Base-by-base conservation (phyloP, 805 yeast genomes). In the Kodamaea sagamina region DNA sequence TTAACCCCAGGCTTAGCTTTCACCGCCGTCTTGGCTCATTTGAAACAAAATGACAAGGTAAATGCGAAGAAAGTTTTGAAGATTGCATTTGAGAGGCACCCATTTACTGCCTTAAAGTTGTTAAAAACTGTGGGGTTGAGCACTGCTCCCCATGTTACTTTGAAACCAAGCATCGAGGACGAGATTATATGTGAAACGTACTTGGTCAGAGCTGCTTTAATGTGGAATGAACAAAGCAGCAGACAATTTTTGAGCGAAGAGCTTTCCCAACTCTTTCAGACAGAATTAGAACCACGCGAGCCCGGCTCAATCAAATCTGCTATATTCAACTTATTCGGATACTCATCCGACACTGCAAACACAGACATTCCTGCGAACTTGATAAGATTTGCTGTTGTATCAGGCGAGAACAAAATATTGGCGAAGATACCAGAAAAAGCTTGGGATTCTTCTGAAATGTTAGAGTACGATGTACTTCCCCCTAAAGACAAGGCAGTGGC, bases 391-490 rank as follows among this genome's bases (percentile, higher is more conserved):
- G 83, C 81, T 2, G 72, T 86, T 24, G 61, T 86, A 32, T 82
- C 89, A 0, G 86, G 85, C 12, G 93, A 85, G 58, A 79, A 79
- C 17, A 74, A 79, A 32, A 74, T 83, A 1, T 80, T 86, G 85
- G 86, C 87, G 1, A 76, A 78, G 50, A 69, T 85, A 17, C 95
- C 95, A 0, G 54, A 71, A 18, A 52, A 62, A 2, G 71, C 84
- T 17, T 86, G 89, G 86, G 73, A 75, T 1, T 58, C 75, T 18
- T 72, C 81, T 42, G 84, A 83, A 43, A 72, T 81, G 11, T 79
- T 68, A 54, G 95, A 86, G 51, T 86, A 76, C 55, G 95, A 86
- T 59, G 75, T 84, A 2, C 58, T 86, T 16, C 90, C 95, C 1
- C 93, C 95, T 1, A 51, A 52, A 32, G 64, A 62, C 40, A 44